Conservation (phyloP, 768 basidiomycete species). For the Boletellus emodensis region DNA sequence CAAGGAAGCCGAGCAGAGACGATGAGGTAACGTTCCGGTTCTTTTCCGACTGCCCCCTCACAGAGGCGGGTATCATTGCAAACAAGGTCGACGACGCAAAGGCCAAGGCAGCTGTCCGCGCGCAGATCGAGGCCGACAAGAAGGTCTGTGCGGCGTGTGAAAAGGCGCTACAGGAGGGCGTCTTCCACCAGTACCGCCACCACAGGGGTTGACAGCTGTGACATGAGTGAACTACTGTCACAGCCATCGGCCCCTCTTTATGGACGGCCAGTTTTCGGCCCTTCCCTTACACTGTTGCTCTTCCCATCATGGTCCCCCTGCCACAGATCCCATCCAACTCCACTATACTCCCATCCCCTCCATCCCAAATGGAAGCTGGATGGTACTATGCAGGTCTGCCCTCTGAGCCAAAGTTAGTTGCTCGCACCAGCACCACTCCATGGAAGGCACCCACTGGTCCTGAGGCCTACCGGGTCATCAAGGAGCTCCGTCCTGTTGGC, state of each 20-base stretch:
- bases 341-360: too few relatives aligned
- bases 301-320: too few relatives aligned
- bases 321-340: too few relatives aligned
- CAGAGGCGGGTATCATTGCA: too few relatives aligned
- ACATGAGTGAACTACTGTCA: too few relatives aligned
- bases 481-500: neutral
- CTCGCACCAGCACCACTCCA: neutral
- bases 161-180: constrained; percentile 82
- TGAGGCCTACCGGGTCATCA: neutral
- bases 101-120: constrained; percentile 82
- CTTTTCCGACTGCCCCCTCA: neutral
- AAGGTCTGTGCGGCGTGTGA: constrained; percentile 79
- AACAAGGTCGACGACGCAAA: constrained; percentile 89
- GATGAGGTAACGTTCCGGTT: constrained; percentile 49
- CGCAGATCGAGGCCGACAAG: constrained; percentile 95
- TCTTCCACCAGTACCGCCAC: too few relatives aligned
- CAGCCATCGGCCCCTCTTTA: too few relatives aligned
- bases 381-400: neutral
- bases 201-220: too few relatives aligned
- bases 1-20: constrained; percentile 80
- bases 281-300: too few relatives aligned
- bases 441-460: neutral
- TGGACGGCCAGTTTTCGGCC: too few relatives aligned
- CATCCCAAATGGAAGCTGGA: too few relatives aligned
- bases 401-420: neutral